phyloP scores from a whole-genome alignment of 192 early-diverging fungal genomes.

The Coemansia sp. region DNA sequence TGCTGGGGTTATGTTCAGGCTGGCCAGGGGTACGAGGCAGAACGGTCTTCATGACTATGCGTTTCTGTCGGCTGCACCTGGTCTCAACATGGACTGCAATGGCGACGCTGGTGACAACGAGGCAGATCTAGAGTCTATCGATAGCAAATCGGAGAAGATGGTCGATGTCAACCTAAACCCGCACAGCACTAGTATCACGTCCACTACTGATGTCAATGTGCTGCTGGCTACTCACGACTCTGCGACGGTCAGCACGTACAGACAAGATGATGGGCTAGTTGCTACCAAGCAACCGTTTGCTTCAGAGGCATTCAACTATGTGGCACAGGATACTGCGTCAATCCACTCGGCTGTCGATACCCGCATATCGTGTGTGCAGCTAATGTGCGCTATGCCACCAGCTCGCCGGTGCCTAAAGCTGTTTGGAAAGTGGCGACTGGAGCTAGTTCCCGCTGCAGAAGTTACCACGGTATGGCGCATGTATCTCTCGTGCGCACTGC shows the following conservation, averaged over 20 bases:
- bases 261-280: constrained; percentile 9
- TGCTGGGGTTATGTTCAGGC: constrained; percentile 56
- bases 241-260: constrained; percentile 15
- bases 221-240: constrained; percentile 4
- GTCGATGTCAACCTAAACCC: background rate
- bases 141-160: constrained; percentile 1
- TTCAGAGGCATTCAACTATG: constrained; percentile 49
- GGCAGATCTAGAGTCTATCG: background rate
- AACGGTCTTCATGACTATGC: constrained; percentile 49
- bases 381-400: constrained; percentile 47
- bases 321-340: constrained; percentile 24
- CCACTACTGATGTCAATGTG: constrained; percentile 1
- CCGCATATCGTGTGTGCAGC: constrained; percentile 45
- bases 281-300: constrained; percentile 21
- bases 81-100: background rate
- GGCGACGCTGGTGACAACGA: constrained; percentile 7
- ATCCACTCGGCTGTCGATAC: constrained; percentile 17
- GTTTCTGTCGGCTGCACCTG: constrained; percentile 30
- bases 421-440: constrained; percentile 45
- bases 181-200: constrained; percentile 5
- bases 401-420: constrained; percentile 30
- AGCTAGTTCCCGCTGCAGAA: constrained; percentile 40
- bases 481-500: constrained; percentile 53
- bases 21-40: constrained; percentile 49
- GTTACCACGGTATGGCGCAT: constrained; percentile 51